A percentile compares a stretch with the other conserved stretches of the same genome.
These are phyloP conservation scores for Candida easanensis DNA, from an alignment of 805 yeast genomes.

Conservation along the genomic window DNA sequence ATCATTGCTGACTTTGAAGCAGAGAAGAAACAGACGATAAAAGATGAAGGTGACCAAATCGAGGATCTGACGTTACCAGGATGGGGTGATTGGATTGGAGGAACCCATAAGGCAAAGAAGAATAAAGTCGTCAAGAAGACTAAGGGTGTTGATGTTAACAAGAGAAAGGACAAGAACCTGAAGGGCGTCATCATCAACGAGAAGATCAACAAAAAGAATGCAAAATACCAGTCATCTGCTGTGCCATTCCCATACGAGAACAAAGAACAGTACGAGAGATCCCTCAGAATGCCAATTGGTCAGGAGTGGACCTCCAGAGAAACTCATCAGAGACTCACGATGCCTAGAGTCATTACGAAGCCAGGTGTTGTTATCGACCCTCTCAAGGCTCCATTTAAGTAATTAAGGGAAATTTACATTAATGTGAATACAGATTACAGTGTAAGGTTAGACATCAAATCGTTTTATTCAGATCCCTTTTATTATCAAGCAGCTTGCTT, in stretches of 20 bases:
- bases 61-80: constrained; percentile 89
- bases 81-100: constrained; percentile 98
- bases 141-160: constrained; percentile 70
- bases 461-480: too few relatives aligned
- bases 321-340: constrained; percentile 82
- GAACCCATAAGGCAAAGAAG: constrained; percentile 40
- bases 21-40: constrained; percentile 65
- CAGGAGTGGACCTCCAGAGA: constrained; percentile 93
- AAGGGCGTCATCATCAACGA: constrained; percentile 89
- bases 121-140: constrained; percentile 66
- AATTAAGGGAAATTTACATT: too few relatives aligned
- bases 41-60: constrained; percentile 84
- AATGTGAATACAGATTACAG: too few relatives aligned
- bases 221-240: constrained; percentile 81
- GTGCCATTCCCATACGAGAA: constrained; percentile 95
- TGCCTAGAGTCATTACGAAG: constrained; percentile 84
- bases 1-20: constrained; percentile 73
- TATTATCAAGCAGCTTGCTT: neutral
- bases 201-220: constrained; percentile 74
- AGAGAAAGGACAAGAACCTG: constrained; percentile 74
- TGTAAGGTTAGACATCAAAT: too few relatives aligned
- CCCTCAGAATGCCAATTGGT: constrained; percentile 93
- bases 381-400: constrained; percentile 77
- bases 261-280: constrained; percentile 91
- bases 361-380: constrained; percentile 93